phyloP scores from a whole-genome alignment of 768 basidiomycete species.

The Asterophora lycoperdoides region DNA sequence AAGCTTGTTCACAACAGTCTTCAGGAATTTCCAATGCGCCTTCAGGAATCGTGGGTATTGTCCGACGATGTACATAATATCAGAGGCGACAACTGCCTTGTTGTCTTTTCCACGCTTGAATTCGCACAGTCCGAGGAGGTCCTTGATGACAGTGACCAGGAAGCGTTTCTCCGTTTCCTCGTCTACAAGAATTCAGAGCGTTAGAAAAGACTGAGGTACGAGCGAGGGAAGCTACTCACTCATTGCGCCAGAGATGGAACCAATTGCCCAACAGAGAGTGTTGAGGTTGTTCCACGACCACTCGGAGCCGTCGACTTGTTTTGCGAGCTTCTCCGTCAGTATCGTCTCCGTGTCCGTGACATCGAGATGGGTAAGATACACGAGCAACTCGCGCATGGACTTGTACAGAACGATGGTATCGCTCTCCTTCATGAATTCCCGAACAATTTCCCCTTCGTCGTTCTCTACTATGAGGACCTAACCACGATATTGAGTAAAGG shows the following conservation, averaged over 20 bases:
- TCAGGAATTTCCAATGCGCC: constrained; percentile 99
- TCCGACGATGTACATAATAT: constrained; percentile 98
- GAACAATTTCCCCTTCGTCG: constrained; percentile 98
- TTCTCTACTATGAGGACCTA: constrained; percentile 98
- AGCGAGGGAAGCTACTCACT: constrained; percentile 50
- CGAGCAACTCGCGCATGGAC: constrained; percentile 95
- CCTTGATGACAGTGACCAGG: constrained; percentile 98
- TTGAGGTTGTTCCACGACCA: constrained; percentile 99
- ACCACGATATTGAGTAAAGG: neutral
- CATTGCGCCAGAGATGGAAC: constrained; percentile 98
- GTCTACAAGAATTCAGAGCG: constrained; percentile 42
- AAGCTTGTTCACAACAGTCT: constrained; percentile 98
- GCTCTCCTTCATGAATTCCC: constrained; percentile 98
- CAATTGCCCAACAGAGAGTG: constrained; percentile 99
- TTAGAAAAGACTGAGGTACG: constrained; percentile 5
- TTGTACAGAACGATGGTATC: constrained; percentile 99
- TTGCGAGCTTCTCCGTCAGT: constrained; percentile 93
- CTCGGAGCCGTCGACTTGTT: constrained; percentile 95
- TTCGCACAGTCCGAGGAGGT: constrained; percentile 93
- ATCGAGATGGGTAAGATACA: constrained; percentile 97
- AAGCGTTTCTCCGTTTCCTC: constrained; percentile 99
- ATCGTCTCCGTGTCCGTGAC: constrained; percentile 95
- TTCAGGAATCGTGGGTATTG: constrained; percentile 99
- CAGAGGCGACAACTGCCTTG: constrained; percentile 96
- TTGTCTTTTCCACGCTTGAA: constrained; percentile 99